Conservation (phyloP, 192 early-diverging fungal species). For the Funneliformis geosporum region DNA sequence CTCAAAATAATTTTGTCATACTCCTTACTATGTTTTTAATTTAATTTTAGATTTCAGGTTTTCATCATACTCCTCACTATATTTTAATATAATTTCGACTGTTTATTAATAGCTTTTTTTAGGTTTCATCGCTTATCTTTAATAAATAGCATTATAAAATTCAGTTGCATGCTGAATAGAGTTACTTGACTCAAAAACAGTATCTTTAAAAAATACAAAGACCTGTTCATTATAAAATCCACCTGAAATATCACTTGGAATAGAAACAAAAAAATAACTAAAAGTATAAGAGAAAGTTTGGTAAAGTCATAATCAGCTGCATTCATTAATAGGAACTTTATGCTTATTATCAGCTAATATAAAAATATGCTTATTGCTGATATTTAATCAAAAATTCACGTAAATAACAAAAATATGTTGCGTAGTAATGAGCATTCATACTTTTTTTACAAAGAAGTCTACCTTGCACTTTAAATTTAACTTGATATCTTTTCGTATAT, state of each 20-base stretch:
- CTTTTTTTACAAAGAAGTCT: no score
- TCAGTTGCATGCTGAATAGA: not conserved
- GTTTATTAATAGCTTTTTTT: no score
- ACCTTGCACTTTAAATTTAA: no score
- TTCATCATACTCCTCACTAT: no score
- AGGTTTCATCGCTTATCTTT: no score
- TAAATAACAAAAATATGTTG: not conserved
- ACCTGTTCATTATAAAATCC: not conserved
- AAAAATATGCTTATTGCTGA: not conserved
- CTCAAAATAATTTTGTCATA: no score
- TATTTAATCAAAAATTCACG: not conserved
- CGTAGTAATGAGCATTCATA: not conserved
- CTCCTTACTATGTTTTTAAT: no score
- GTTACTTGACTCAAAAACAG: not conserved
- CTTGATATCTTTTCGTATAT: no score
- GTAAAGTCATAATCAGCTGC: not conserved
- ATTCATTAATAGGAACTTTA: not conserved
- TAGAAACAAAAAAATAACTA: not conserved
- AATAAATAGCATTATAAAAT: not conserved
- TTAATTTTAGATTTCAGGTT: no score
- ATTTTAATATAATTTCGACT: no score
- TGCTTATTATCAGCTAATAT: not conserved
- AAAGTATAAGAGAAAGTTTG: not conserved
- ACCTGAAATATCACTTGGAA: not conserved
- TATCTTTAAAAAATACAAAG: not conserved